Evolutionary conservation across 768 basidiomycete genomes (phyloP), one percentile per base, ranked within the genome.

Genomic region (Coprinopsis sp.): DNA sequence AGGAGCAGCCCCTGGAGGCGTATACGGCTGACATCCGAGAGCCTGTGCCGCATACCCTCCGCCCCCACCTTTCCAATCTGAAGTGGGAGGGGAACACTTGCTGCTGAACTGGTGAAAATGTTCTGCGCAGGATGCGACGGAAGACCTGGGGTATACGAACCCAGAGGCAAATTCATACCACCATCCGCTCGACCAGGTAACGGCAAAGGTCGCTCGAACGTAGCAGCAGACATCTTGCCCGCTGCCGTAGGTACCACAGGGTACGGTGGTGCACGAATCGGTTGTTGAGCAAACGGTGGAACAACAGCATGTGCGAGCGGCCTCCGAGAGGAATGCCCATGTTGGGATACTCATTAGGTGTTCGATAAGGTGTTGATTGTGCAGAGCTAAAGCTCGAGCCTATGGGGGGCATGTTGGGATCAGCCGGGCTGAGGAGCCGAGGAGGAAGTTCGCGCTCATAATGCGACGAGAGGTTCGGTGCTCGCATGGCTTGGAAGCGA

Each of bases 191-290:
- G 68, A 5, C 42, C 41, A 18, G 45, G 49, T 29, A 18, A 42
- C 1, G 54, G 59, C 36, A 68, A 68, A 25, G 73, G 79, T 23
- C 83, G 69, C 55, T 74, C 77, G 64, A 90, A 90, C 21, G 86
- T 86, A 4, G 85, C 83, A 0, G 86, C 87, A 2, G 84, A 78
- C 43, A 90, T 88, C 46, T 78, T 90, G 33, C 82, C 73, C 12
- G 74, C 58, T 2, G 69, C 72, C 6, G 67, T 51, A 2, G 67
- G 61, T 6, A 54, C 41, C 10, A 61, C 22, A 19, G 38, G 34
- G 34, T 7, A 18, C 8, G 34, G 34, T 11, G 34, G 38, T 21
- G 19, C 10, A 23, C 38, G 18, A 16, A 11, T 36, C 12, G 34
- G 34, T 18, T 36, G 34, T 36, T n/a, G n/a, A n/a, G 34, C 10